phyloP scores from a whole-genome alignment of 1,284 basidiomycete species.

The Gastroboletus turbinatus region DNA sequence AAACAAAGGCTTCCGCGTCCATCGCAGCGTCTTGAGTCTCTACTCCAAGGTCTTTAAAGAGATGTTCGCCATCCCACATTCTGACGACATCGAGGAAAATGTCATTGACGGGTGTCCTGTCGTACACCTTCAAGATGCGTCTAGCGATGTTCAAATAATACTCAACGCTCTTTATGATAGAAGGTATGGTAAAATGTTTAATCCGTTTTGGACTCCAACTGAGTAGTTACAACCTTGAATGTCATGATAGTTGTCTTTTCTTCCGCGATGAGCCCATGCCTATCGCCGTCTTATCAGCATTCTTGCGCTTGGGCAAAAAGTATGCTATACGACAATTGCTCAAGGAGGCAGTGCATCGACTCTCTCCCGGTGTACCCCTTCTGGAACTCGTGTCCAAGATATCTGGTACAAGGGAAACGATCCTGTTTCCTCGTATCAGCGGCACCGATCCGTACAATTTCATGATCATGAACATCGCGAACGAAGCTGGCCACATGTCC shows the following conservation, averaged over 20 bases:
- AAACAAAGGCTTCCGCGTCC: constrained; percentile 20
- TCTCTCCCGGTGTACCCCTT: not conserved
- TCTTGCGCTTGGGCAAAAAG: constrained; percentile 8
- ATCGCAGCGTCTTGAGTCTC: constrained; percentile 13
- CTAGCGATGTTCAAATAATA: constrained; percentile 9
- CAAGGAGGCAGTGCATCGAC: constrained; percentile 1
- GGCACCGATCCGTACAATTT: constrained; percentile 10
- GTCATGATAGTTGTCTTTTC: constrained; percentile 4
- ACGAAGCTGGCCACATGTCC: constrained; percentile 8
- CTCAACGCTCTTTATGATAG: constrained; percentile 20
- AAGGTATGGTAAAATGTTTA: not conserved
- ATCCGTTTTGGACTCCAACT: not conserved
- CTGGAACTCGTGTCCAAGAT: not conserved
- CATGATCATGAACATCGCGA: constrained; percentile 16
- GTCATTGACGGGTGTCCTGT: constrained; percentile 18
- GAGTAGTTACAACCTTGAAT: not conserved
- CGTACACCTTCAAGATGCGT: constrained; percentile 1
- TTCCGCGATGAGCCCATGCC: constrained; percentile 11
- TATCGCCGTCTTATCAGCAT: not conserved
- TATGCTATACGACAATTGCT: constrained; percentile 14
- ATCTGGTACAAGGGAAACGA: not conserved
- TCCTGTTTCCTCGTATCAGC: constrained; percentile 6
- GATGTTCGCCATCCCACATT: constrained; percentile 16
- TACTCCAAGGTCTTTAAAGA: constrained; percentile 23
- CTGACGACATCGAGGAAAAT: not conserved